A percentile compares a stretch with the other conserved stretches of the same genome.
Conservation (phyloP, 805 yeast genomes). For the Sungouiozyma intestinalis region DNA sequence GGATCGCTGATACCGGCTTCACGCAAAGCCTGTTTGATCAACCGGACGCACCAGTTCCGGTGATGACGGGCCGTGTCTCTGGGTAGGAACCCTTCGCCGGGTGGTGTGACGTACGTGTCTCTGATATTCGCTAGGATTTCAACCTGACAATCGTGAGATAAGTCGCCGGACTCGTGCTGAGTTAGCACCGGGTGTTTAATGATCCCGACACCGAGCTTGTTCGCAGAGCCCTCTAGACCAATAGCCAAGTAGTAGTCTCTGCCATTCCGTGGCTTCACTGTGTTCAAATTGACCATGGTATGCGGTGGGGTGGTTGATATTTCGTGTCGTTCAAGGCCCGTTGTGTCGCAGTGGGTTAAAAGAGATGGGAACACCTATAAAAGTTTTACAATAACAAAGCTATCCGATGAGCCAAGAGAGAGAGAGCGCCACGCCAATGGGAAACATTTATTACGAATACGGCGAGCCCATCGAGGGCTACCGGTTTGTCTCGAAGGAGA, state of each 20-base stretch:
- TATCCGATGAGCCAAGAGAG: too few species aligned
- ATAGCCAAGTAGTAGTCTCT: slow-evolving; percentile 52
- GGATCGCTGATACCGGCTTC: slow-evolving; percentile 44
- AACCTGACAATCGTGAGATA: slow-evolving; percentile 50
- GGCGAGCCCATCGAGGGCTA: slow-evolving; percentile 14
- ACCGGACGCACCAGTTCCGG: slow-evolving; percentile 82
- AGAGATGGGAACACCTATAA: too few species aligned
- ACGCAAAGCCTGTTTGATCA: slow-evolving; percentile 53
- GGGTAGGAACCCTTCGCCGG: slow-evolving; percentile 96
- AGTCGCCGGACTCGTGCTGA: slow-evolving; percentile 35
- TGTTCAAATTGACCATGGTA: slow-evolving; percentile 25
- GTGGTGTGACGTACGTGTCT: slow-evolving; percentile 92
- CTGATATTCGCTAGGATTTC: slow-evolving; percentile 79
- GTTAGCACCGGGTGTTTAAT: slow-evolving; percentile 49
- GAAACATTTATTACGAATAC: slow-evolving; percentile 5
- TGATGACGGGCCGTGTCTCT: slow-evolving; percentile 96
- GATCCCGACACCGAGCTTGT: slow-evolving; percentile 89
- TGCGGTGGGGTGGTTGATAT: too few species aligned
- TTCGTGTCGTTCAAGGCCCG: too few species aligned
- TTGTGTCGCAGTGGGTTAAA: too few species aligned
- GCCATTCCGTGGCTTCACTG: slow-evolving; percentile 21
- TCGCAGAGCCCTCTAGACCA: slow-evolving; percentile 96
- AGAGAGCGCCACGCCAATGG: too few species aligned
- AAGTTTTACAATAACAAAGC: too few species aligned
- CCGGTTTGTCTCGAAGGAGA: slow-evolving; percentile 8